Evolutionary conservation across 2,329 filamentous ascomycete genomes (phyloP).

Genomic region (Alternaria sp.): DNA sequence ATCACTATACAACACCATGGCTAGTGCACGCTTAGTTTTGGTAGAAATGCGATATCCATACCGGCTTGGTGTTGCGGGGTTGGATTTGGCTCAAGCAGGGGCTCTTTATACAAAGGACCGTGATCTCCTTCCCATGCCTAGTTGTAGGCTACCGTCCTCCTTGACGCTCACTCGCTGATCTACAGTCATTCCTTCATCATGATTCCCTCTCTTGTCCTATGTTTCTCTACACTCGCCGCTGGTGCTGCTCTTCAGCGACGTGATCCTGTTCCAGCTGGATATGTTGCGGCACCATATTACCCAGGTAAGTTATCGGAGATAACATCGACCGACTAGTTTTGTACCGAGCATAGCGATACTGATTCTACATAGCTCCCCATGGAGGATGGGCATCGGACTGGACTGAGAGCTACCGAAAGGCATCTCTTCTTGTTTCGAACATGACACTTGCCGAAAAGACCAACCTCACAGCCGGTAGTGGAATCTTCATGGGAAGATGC

Average conservation of each 20-base stretch:
- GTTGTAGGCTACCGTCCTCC: conserved; percentile 3
- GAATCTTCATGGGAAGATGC: conserved; percentile 73
- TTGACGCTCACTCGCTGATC: conserved; percentile 2
- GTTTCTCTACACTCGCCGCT: conserved; percentile 25
- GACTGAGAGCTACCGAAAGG: conserved; percentile 73
- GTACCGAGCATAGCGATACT: not conserved
- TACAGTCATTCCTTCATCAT: conserved; percentile 23
- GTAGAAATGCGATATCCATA: not conserved
- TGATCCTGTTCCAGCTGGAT: conserved; percentile 42
- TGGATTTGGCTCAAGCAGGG: not conserved
- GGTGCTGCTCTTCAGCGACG: conserved; percentile 40
- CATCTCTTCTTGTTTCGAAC: conserved; percentile 69
- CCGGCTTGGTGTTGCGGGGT: conserved; percentile 16
- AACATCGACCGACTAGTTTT: not conserved
- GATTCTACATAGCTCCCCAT: conserved; percentile 58
- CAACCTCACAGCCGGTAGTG: conserved; percentile 75
- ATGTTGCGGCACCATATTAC: conserved; percentile 66
- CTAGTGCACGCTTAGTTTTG: conserved; percentile 13
- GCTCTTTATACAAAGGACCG: conserved; percentile 8
- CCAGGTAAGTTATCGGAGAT: conserved; percentile 50
- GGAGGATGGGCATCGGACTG: conserved; percentile 75
- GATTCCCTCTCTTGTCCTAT: conserved; percentile 30
- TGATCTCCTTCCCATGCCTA: not conserved
- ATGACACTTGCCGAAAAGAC: conserved; percentile 85
- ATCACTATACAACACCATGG: conserved; percentile 11